These are phyloP conservation scores for Penicillium sp. DNA, from an alignment of 2,329 filamentous ascomycete species.

Conservation along the genomic window DNA sequence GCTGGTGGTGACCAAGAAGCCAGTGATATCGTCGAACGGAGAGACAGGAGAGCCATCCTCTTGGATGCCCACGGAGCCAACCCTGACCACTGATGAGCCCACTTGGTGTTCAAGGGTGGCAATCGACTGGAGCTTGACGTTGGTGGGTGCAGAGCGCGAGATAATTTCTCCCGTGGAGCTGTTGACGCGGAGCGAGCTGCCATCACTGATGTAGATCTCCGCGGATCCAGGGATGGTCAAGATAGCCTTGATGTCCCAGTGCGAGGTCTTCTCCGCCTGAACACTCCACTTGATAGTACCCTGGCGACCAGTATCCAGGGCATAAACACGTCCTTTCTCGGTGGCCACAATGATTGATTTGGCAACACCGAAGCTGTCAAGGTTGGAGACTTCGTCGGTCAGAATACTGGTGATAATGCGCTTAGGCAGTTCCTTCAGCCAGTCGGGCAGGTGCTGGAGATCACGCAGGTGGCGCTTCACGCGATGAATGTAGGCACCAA, in stretches of 20 bases:
- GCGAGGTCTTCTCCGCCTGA: conserved; percentile 65
- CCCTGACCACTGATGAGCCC: conserved; percentile 30
- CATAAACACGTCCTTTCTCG: conserved; percentile 77
- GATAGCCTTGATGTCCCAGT: conserved; percentile 73
- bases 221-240: conserved; percentile 66
- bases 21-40: conserved; percentile 38
- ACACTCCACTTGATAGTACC: conserved; percentile 79
- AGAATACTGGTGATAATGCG: conserved; percentile 70
- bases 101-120: conserved; percentile 37
- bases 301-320: conserved; percentile 75
- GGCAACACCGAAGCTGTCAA: conserved; percentile 78
- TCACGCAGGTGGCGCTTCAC: conserved; percentile 82
- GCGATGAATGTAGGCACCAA: conserved; percentile 86
- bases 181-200: conserved; percentile 64
- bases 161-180: conserved; percentile 52
- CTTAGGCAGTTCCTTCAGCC: conserved; percentile 71
- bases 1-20: conserved; percentile 50
- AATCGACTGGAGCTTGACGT: conserved; percentile 40
- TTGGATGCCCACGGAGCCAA: conserved; percentile 45
- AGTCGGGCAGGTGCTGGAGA: conserved; percentile 73
- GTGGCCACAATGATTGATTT: conserved; percentile 85
- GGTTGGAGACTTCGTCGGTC: conserved; percentile 58
- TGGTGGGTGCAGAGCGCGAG: conserved; percentile 35
- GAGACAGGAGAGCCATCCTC: conserved; percentile 44
- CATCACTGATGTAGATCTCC: conserved; percentile 65